Evolutionary conservation across 768 basidiomycete species (phyloP).

Genomic region (Gymnopilus junonius): DNA sequence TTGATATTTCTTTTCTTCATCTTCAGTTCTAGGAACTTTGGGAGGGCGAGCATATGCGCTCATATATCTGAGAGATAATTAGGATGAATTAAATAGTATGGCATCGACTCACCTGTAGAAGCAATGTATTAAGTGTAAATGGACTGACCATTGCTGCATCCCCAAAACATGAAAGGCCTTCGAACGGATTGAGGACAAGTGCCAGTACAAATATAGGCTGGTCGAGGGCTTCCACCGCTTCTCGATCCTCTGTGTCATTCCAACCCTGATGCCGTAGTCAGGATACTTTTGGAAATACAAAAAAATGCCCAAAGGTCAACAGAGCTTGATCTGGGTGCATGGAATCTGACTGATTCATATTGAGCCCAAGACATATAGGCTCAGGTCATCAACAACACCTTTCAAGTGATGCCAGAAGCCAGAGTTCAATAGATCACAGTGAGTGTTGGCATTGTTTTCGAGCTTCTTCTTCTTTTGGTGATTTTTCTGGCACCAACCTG

Average conservation of each 20-base stretch:
- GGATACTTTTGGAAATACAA: conserved; percentile 29
- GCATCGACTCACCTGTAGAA: conserved; percentile 20
- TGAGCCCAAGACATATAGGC: conserved; percentile 30
- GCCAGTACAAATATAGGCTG: too few species aligned
- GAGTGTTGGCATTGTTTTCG: conserved; percentile 19
- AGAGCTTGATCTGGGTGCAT: conserved; percentile 31
- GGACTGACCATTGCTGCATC: conserved; percentile 25
- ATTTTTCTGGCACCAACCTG: conserved; percentile 33
- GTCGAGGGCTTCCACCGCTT: conserved; percentile 33
- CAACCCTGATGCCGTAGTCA: not conserved
- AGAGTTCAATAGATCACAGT: conserved; percentile 26
- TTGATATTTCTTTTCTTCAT: not conserved
- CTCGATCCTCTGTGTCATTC: conserved; percentile 29
- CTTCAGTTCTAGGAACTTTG: conserved; percentile 14
- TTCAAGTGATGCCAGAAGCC: conserved; percentile 23
- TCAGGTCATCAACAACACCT: conserved; percentile 28
- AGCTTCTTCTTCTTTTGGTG: conserved; percentile 15
- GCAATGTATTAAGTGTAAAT: conserved; percentile 25
- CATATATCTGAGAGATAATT: too few species aligned
- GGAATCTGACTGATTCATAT: conserved; percentile 28
- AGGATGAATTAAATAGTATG: too few species aligned
- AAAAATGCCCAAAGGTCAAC: conserved; percentile 30
- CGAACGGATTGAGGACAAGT: too few species aligned
- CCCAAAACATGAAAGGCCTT: conserved; percentile 32
- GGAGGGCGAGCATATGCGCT: not conserved